Percentiles rank a stretch among this genome's conserved stretches.
phyloP scores from a whole-genome alignment of 73 alveolate genomes.

The Tetrahymena malaccensis region DNA sequence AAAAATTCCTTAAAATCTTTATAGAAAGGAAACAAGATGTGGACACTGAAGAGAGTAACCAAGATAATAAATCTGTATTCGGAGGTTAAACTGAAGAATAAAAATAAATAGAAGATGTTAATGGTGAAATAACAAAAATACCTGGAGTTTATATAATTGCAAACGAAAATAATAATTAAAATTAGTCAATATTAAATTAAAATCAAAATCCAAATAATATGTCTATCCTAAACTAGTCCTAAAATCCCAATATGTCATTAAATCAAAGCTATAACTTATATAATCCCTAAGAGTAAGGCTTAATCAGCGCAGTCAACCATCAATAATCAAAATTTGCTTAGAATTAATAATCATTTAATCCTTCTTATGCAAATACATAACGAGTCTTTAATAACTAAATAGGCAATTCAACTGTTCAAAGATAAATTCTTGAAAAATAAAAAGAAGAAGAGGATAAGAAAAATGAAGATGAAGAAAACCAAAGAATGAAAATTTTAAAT shows the following conservation, averaged over 20 bases:
- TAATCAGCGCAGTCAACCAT: not conserved
- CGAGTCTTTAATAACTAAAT: not conserved
- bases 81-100: not conserved
- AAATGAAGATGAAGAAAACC: not conserved
- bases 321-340: not conserved
- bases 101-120: not conserved
- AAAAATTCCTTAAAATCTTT: slow-evolving; percentile 1
- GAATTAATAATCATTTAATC: not conserved
- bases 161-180: not conserved
- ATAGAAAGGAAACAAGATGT: not conserved
- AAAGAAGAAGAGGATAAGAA: not conserved
- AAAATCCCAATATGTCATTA: not conserved
- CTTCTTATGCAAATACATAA: not conserved
- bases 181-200: not conserved
- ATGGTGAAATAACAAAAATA: not conserved
- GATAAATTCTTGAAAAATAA: not conserved
- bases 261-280: not conserved
- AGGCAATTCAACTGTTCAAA: not conserved
- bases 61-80: not conserved
- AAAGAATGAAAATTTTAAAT: not conserved
- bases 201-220: not conserved
- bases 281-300: not conserved
- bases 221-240: not conserved
- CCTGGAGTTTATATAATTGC: not conserved
- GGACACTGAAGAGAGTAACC: not conserved